Evolutionary conservation across 2,329 filamentous ascomycete species (phyloP).

Genomic region (Aspergillus brasiliensis): DNA sequence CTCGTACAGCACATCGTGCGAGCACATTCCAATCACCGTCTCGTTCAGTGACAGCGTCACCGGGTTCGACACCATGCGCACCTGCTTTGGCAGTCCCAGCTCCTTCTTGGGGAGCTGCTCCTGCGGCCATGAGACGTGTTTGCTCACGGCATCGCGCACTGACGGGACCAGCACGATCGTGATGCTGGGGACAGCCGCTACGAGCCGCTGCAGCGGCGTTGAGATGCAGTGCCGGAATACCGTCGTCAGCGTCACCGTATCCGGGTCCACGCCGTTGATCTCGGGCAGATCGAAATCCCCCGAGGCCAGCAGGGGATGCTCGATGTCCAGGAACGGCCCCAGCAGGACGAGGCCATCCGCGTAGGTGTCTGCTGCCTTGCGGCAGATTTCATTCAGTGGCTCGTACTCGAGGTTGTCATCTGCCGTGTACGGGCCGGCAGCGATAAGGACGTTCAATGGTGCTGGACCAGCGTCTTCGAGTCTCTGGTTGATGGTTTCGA

Average conservation of each 20-base stretch:
- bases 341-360: conserved; percentile 78
- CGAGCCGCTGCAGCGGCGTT: conserved; percentile 70
- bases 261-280: conserved; percentile 67
- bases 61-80: conserved; percentile 81
- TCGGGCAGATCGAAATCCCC: conserved; percentile 78
- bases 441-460: conserved; percentile 76
- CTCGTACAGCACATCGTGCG: conserved; percentile 82
- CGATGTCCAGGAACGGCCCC: conserved; percentile 87
- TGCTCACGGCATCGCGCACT: conserved; percentile 76
- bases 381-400: conserved; percentile 78
- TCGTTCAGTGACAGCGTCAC: conserved; percentile 90
- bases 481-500: conserved; percentile 70
- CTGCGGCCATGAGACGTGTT: conserved; percentile 85
- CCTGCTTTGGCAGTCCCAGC: conserved; percentile 75
- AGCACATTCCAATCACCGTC: conserved; percentile 75
- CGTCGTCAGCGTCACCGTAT: conserved; percentile 77
- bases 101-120: conserved; percentile 71
- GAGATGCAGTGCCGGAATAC: conserved; percentile 82
- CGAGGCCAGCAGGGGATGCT: conserved; percentile 82
- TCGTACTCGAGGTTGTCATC: conserved; percentile 92
- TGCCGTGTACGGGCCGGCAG: conserved; percentile 85
- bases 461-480: conserved; percentile 66
- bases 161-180: conserved; percentile 83
- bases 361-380: conserved; percentile 70
- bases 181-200: conserved; percentile 70